Conservation (phyloP, 371 early-diverging fungal species). For the Lichtheimia corymbifera region DNA sequence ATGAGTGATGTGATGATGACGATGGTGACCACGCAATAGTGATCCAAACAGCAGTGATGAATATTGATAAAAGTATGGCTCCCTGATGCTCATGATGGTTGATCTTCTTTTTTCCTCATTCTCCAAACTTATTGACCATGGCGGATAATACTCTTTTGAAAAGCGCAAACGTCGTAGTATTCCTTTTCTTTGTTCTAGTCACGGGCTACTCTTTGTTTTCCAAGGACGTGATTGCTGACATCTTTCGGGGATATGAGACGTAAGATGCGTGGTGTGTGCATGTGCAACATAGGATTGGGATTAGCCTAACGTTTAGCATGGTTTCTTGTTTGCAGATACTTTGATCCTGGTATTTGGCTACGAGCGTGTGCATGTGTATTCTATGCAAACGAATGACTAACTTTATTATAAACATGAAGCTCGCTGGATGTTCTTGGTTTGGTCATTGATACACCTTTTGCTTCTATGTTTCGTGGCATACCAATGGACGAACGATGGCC, state of each 20-base stretch:
- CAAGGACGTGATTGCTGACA: constrained; percentile 16
- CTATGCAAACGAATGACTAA: neutral
- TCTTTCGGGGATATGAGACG: constrained; percentile 15
- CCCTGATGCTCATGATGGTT: too few species aligned
- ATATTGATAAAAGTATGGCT: neutral
- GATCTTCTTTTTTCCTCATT: neutral
- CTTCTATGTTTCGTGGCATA: constrained; percentile 64
- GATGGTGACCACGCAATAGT: too few species aligned
- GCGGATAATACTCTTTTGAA: constrained; percentile 39
- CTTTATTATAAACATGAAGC: constrained; percentile 16
- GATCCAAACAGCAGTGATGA: too few species aligned
- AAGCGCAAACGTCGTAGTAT: constrained; percentile 65
- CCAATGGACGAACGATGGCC: constrained; percentile 62
- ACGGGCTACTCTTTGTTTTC: constrained; percentile 60
- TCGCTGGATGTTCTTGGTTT: constrained; percentile 48
- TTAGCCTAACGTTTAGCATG: constrained; percentile 2
- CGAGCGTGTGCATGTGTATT: neutral
- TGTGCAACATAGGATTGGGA: too few species aligned
- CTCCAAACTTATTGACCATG: constrained; percentile 4
- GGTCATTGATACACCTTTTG: constrained; percentile 63
- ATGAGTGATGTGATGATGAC: too few species aligned
- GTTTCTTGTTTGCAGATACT: constrained; percentile 3
- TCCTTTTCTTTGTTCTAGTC: constrained; percentile 61
- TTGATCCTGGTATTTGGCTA: constrained; percentile 4
- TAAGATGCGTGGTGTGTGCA: neutral